Evolutionary conservation across 345 rosid species (phyloP), one percentile per base, ranked within the genome.

Genomic region (Lepidium africanum): DNA sequence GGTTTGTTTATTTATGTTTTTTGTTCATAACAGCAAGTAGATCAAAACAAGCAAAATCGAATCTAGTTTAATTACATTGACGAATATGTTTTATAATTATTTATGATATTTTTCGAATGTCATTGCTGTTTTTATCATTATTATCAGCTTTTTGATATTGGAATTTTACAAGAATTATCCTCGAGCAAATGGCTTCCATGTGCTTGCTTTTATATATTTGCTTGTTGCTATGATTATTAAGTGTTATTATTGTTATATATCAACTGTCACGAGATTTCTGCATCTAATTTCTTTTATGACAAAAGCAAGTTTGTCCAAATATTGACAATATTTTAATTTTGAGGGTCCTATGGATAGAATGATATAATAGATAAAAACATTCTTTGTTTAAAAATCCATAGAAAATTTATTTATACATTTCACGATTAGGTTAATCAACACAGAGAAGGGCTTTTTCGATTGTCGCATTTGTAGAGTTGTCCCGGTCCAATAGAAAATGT

Each of bases 121-220:
- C 62, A 51, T 23, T 58, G 55, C 67, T 65, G 56, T 58, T 73
- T 73, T 73, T 48, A 49, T 65, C 77, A 73, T 65, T 65, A 65
- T 73, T 65, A 65, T 41, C 5, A 65, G 32, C 77, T 66, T 73
- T 72, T 65, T 21, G 48, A 60, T 57, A 38, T n/a, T n/a, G n/a
- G n/a, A n/a, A n/a, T n/a, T n/a, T n/a, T n/a, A 64, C 70, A 56
- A 48, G 38, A 72, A 39, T 65, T 15, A 49, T 72, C 53, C 52
- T 57, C 49, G 45, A 7, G 21, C 76, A 72, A 65, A 72, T 64
- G 76, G 67, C 72, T 73, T 59, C 48, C 77, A 73, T 65, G 67
- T 73, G 77, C 72, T 30, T 65, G 61, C 61, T 65, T 73, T 64
- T 59, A 65, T 55, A 6, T 55, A 19, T 50, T 15, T 66, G 40